Percentiles rank a stretch among this genome's conserved stretches.
These are phyloP conservation scores for Beauveria varroae DNA, from an alignment of 2,329 filamentous ascomycete genomes.

Conservation along the genomic window DNA sequence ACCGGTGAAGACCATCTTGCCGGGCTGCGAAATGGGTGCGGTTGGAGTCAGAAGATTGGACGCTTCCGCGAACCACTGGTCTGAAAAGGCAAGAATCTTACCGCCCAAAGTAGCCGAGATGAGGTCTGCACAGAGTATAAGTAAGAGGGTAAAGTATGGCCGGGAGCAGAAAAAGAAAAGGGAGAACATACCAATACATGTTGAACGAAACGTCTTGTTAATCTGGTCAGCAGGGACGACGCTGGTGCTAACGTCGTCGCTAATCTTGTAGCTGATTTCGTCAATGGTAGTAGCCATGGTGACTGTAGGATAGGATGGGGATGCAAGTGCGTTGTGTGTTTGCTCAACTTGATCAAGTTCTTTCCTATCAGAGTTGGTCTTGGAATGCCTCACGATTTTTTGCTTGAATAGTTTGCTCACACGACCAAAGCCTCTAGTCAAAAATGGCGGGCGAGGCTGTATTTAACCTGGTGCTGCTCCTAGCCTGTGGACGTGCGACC, in stretches of 20 bases:
- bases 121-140: slow-evolving; percentile 40
- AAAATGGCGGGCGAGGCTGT: slow-evolving; percentile 1
- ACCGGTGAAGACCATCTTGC: slow-evolving; percentile 62
- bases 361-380: neutral
- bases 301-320: neutral
- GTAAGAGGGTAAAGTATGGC: neutral
- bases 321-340: neutral
- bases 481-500: slow-evolving; percentile 3
- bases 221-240: slow-evolving; percentile 46
- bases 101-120: slow-evolving; percentile 54
- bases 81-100: slow-evolving; percentile 56
- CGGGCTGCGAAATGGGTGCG: slow-evolving; percentile 53
- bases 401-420: neutral
- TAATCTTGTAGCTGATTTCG: slow-evolving; percentile 48
- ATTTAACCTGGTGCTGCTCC: neutral
- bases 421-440: neutral
- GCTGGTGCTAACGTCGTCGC: slow-evolving; percentile 40
- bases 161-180: too few relatives aligned
- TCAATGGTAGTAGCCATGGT: slow-evolving; percentile 32
- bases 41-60: slow-evolving; percentile 57
- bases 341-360: neutral
- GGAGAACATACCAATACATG: slow-evolving; percentile 47
- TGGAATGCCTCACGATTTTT: neutral
- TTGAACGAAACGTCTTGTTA: slow-evolving; percentile 54
- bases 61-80: slow-evolving; percentile 63